These are phyloP conservation scores for Euphorbia lathyris DNA, from an alignment of 345 rosid species.

Conservation along the genomic window DNA sequence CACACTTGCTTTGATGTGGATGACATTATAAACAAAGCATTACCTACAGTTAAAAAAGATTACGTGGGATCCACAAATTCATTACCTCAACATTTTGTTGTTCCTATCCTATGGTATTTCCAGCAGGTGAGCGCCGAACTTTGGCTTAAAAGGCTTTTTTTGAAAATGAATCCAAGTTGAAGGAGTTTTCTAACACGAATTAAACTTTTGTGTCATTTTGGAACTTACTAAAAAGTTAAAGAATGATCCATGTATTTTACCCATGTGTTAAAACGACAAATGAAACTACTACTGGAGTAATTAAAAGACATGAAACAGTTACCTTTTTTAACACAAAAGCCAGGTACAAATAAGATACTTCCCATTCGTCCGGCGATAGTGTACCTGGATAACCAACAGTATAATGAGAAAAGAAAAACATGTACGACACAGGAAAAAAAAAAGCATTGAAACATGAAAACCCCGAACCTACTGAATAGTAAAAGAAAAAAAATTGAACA, in stretches of 20 bases:
- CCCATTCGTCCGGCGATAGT: slow-evolving; percentile 92
- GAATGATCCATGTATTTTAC: not conserved
- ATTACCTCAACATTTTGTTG: not conserved
- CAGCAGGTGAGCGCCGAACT: not conserved
- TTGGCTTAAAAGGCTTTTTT: not conserved
- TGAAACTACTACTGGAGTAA: not conserved
- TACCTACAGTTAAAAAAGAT: too few relatives aligned
- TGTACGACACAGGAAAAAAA: not conserved
- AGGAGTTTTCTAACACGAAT: not conserved
- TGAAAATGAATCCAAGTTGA: not conserved
- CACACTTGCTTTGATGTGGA: too few relatives aligned
- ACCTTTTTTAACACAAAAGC: slow-evolving; percentile 90
- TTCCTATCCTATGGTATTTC: too few relatives aligned
- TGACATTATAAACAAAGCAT: too few relatives aligned
- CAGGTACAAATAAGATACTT: slow-evolving; percentile 81
- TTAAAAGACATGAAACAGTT: slow-evolving; percentile 1
- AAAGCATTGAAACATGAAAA: not conserved
- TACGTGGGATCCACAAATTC: not conserved
- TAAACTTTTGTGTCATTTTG: not conserved
- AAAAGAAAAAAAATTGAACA: not conserved
- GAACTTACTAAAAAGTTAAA: not conserved
- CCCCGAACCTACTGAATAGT: not conserved
- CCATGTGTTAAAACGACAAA: not conserved
- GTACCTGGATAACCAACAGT: slow-evolving; percentile 50
- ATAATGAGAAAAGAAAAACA: not conserved